Conservation (phyloP, 192 early-diverging fungal genomes). For the Entomortierella chlamydospora region DNA sequence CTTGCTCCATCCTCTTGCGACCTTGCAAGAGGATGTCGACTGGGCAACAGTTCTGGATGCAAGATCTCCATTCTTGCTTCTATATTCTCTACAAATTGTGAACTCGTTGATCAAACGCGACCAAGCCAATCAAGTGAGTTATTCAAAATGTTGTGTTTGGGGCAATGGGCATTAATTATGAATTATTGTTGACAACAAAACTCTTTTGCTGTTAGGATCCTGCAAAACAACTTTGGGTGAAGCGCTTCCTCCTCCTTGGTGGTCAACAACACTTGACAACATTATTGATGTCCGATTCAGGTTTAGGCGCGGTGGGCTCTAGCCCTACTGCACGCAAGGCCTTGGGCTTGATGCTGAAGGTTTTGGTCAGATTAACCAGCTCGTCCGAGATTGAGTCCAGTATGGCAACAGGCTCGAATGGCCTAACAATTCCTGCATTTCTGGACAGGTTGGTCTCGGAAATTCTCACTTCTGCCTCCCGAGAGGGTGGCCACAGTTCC, state of each 20-base stretch:
- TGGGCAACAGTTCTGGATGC: slow-evolving; percentile 53
- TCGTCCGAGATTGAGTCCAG: slow-evolving; percentile 18
- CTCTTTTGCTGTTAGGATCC: slow-evolving; percentile 11
- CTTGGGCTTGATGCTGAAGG: slow-evolving; percentile 34
- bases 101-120: slow-evolving; percentile 53
- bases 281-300: slow-evolving; percentile 48
- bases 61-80: slow-evolving; percentile 57
- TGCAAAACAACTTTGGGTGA: slow-evolving; percentile 41
- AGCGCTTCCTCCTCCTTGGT: slow-evolving; percentile 49
- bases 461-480: slow-evolving; percentile 42
- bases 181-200: not conserved
- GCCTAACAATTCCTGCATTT: slow-evolving; percentile 32
- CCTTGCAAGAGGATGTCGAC: slow-evolving; percentile 38
- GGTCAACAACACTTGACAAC: slow-evolving; percentile 50
- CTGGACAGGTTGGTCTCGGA: slow-evolving; percentile 37
- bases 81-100: slow-evolving; percentile 59
- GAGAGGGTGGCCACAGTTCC: slow-evolving; percentile 16
- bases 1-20: slow-evolving; percentile 34
- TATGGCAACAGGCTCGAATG: slow-evolving; percentile 1
- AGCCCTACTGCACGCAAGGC: slow-evolving; percentile 36
- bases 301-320: slow-evolving; percentile 19
- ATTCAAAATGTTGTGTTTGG: not conserved
- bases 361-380: slow-evolving; percentile 37
- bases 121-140: slow-evolving; percentile 29
- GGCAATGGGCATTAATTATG: not conserved